Percentiles rank a stretch among this genome's conserved stretches.
Conservation (phyloP, 805 yeast genomes). For the Schizosaccharomyces osmophilus region DNA sequence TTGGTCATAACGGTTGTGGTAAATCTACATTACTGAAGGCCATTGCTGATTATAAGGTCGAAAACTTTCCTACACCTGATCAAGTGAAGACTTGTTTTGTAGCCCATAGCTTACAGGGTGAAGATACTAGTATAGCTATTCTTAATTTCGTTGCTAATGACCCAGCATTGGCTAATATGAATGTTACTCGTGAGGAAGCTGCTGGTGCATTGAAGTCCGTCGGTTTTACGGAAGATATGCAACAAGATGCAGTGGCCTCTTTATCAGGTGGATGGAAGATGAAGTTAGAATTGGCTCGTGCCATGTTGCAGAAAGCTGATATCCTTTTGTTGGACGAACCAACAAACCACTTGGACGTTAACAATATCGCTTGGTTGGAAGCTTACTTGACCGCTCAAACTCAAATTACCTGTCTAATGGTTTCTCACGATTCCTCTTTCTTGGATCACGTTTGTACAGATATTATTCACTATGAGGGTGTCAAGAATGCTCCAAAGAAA, state of each 20-base stretch:
- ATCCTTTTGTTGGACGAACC: conserved; percentile 89
- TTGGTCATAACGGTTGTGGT: conserved; percentile 98
- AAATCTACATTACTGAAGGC: conserved; percentile 93
- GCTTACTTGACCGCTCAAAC: conserved; percentile 63
- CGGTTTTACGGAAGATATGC: conserved; percentile 78
- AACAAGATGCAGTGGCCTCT: conserved; percentile 77
- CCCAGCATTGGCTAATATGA: conserved; percentile 45
- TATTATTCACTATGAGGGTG: conserved; percentile 67
- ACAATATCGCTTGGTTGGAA: conserved; percentile 80
- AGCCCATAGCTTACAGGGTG: conserved; percentile 88
- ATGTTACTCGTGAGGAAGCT: conserved; percentile 33
- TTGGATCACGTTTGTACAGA: conserved; percentile 89
- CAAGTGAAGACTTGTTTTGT: conserved; percentile 83
- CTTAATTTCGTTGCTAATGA: conserved; percentile 74
- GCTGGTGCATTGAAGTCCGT: conserved; percentile 54
- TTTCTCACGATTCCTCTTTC: conserved; percentile 94
- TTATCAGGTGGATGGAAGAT: conserved; percentile 98
- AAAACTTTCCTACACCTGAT: conserved; percentile 83
- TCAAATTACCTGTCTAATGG: conserved; percentile 79
- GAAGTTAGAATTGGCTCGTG: conserved; percentile 96
- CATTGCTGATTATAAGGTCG: conserved; percentile 85
- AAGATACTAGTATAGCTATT: conserved; percentile 73
- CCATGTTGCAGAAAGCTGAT: conserved; percentile 93
- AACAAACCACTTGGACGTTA: conserved; percentile 89
- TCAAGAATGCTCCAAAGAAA: conserved; percentile 32